A percentile compares a stretch with the other conserved stretches of the same genome.
phyloP scores from a whole-genome alignment of 495 filamentous ascomycete species.

The Coniosporium apollinis region DNA sequence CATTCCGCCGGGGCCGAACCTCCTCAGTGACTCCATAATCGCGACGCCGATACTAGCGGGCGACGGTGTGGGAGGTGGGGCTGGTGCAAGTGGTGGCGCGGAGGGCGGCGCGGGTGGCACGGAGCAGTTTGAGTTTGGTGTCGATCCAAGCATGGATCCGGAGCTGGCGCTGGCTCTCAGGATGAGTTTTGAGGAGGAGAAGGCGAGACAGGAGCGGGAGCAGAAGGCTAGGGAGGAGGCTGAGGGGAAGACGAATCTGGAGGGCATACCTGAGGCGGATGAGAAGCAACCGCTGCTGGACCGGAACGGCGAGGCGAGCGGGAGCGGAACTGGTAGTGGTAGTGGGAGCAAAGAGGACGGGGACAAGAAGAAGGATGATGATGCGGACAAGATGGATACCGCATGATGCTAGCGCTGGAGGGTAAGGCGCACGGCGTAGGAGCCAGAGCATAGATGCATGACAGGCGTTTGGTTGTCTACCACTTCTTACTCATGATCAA shows the following conservation, averaged over 20 bases:
- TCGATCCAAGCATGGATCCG: constrained; percentile 70
- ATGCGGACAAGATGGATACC: constrained; percentile 78
- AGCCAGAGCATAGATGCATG: no score
- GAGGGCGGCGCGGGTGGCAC: constrained; percentile 38
- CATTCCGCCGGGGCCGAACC: constrained; percentile 75
- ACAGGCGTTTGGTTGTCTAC: no score
- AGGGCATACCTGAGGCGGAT: constrained; percentile 68
- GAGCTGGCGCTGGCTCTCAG: constrained; percentile 89
- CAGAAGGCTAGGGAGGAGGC: constrained; percentile 59
- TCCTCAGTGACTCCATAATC: constrained; percentile 84
- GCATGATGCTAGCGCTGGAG: no score
- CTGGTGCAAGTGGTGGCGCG: constrained; percentile 26
- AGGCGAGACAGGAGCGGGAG: constrained; percentile 73
- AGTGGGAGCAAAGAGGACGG: constrained; percentile 12
- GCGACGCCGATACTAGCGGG: constrained; percentile 78
- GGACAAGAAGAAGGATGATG: constrained; percentile 41
- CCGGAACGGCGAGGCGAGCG: constrained; percentile 50
- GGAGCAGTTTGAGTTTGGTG: constrained; percentile 48
- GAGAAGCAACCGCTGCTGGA: constrained; percentile 49
- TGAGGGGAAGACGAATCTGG: constrained; percentile 51
- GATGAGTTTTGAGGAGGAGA: constrained; percentile 97
- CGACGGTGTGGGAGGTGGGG: constrained; percentile 38
- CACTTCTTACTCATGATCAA: no score
- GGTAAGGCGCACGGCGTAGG: no score
- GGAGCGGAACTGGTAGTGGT: constrained; percentile 26